These are phyloP conservation scores for Sporothrix euskadiensis DNA, from an alignment of 2,329 filamentous ascomycete genomes.

Conservation along the genomic window DNA sequence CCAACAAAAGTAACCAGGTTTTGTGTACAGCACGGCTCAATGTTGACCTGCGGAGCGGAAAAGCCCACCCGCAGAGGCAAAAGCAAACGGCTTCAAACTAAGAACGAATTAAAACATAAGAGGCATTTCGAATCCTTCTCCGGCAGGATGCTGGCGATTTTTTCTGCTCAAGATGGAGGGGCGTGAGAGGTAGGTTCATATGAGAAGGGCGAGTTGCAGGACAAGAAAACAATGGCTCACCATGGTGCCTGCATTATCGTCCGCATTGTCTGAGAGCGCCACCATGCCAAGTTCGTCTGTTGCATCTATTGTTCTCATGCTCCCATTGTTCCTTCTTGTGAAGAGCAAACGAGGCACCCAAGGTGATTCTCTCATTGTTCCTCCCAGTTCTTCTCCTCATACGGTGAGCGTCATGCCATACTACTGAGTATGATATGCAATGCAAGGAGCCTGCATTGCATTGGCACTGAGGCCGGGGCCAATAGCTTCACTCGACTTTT, in stretches of 20 bases:
- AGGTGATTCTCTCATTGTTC: neutral
- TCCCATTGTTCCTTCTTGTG: neutral
- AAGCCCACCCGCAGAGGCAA: neutral
- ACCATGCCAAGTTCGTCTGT: neutral
- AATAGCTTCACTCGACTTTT: slow-evolving; percentile 8
- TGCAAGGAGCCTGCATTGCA: slow-evolving; percentile 11
- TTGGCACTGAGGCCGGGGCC: neutral
- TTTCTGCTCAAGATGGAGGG: neutral
- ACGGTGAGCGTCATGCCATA: slow-evolving; percentile 3
- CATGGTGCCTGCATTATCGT: neutral
- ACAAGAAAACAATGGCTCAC: neutral
- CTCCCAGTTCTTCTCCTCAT: neutral
- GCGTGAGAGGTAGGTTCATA: neutral
- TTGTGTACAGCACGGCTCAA: neutral
- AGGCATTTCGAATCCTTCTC: neutral
- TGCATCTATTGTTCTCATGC: neutral
- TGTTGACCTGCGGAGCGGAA: neutral
- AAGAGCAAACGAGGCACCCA: neutral
- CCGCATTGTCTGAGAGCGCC: neutral
- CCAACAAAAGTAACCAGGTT: neutral
- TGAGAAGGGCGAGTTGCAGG: neutral
- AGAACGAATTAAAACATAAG: too few species aligned
- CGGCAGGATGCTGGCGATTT: neutral
- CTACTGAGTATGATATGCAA: neutral
- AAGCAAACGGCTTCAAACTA: neutral